Base-by-base conservation (phyloP, 192 early-diverging fungal species). In the Coemansia sp. region DNA sequence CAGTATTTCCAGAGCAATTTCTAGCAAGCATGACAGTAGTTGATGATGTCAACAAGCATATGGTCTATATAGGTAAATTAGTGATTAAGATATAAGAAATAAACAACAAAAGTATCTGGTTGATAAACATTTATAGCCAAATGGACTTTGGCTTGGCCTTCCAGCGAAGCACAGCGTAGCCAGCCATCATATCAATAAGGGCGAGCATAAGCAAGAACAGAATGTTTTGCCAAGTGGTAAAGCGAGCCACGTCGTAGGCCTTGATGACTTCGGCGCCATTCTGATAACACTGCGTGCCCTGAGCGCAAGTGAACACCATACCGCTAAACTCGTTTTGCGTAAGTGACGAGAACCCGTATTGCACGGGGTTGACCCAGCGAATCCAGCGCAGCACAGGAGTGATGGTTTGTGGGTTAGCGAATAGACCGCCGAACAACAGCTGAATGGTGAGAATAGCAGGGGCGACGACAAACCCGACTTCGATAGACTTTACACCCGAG, bases 341-440 rank as follows among this genome's bases (percentile, higher is more conserved):
- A 21, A 86, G 50, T 4, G 76, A 63, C 7, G 76, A 36, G 44
- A 78, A 86, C 0, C 61, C 67, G 46, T 86, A 84, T 46, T 78
- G 68, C 1, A 86, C 67, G 37, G 72, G 73, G 38, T 79, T 78
- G 63, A 86, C 60, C 76, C 73, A 86, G 48, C 81, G 80, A 11
- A 86, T 77, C 85, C 85, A 86, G 17, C 73, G 63, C 32, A 83
- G 72, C 23, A 84, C 85, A 0, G 81, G 75, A 1, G 85, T 84
- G 48, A 86, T 76, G 2, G 69, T 67, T 5, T 73, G 46, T 4
- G 71, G 68, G 69, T 78, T 78, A 37, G 74, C 78, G 61, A 86
- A 74, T 34, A 84, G 59, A 12, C 81, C 85, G 45, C 78, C 78
- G 55, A 78, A 86, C 23, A 86, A 61, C 8, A 86, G 68, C 66